Conservation (phyloP, 352 stramenopile species). For the Elongisporangium senticosum region DNA sequence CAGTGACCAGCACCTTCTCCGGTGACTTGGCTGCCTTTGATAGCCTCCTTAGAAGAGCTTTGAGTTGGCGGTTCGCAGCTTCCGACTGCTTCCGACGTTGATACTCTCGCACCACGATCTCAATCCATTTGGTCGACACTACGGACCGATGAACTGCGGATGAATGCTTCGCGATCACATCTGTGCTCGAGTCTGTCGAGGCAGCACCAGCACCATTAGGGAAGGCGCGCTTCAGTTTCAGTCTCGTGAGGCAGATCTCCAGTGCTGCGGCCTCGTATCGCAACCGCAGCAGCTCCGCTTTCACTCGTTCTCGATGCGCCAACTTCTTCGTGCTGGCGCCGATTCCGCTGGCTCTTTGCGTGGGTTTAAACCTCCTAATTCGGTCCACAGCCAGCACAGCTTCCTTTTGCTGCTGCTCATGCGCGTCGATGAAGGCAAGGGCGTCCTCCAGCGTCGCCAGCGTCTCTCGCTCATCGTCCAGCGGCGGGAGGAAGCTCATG, state of each 20-base stretch:
- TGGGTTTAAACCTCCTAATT: background rate
- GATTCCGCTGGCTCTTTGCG: background rate
- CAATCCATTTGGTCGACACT: background rate
- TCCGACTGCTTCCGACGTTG: background rate
- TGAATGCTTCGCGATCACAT: too few species aligned
- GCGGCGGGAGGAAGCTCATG: slow-evolving; percentile 17
- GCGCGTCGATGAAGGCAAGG: slow-evolving; percentile 20
- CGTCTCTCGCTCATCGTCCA: slow-evolving; percentile 16
- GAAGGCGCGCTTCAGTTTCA: background rate
- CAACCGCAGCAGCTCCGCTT: background rate
- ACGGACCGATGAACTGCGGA: background rate
- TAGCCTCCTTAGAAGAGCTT: background rate
- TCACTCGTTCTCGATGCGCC: background rate
- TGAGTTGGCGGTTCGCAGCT: background rate
- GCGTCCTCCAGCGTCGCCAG: slow-evolving; percentile 19
- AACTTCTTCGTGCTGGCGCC: background rate
- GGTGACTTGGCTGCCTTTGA: background rate
- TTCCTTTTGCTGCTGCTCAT: background rate
- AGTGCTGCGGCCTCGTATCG: background rate
- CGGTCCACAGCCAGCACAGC: background rate
- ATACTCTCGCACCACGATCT: background rate
- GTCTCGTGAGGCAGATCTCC: background rate
- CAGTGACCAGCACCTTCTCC: background rate
- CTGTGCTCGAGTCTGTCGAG: background rate
- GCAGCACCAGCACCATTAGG: background rate